Conservation (phyloP, 2,329 filamentous ascomycete genomes). For the Beauveria scarabaeidicola region DNA sequence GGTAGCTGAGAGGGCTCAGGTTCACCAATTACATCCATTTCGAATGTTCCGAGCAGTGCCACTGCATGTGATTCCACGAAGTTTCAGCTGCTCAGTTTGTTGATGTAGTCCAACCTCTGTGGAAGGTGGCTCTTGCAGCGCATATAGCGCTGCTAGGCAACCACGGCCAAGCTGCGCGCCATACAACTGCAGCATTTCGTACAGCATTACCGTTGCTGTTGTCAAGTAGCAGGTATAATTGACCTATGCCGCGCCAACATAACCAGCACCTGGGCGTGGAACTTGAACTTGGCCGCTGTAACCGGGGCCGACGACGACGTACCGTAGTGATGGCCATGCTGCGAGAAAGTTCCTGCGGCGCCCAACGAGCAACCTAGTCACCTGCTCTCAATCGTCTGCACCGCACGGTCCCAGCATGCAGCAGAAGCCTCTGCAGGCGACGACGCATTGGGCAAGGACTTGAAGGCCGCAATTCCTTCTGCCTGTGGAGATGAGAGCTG, state of each 20-base stretch:
- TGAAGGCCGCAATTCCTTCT: neutral
- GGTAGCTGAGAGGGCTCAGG: neutral
- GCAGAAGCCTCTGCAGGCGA: neutral
- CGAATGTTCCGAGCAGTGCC: neutral
- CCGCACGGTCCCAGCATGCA: neutral
- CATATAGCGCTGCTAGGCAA: neutral
- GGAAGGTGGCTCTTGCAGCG: constrained; percentile 1
- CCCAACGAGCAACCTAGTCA: neutral
- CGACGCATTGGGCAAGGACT: neutral
- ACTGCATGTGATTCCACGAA: neutral
- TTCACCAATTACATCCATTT: neutral
- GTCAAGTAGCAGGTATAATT: too few species aligned
- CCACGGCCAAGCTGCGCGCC: neutral
- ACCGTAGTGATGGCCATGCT: too few species aligned
- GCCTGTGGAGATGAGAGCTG: neutral
- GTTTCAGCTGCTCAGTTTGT: neutral
- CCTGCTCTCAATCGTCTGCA: neutral
- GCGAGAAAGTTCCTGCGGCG: neutral
- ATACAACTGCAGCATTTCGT: neutral
- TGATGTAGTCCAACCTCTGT: neutral
- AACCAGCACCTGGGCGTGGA: neutral
- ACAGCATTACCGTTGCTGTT: neutral
- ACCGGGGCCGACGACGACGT: neutral
- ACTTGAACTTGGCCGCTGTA: neutral
- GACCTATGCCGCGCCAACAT: too few species aligned